Base-by-base conservation (phyloP, 2,329 filamentous ascomycete species). In the Metarhizium sp. region DNA sequence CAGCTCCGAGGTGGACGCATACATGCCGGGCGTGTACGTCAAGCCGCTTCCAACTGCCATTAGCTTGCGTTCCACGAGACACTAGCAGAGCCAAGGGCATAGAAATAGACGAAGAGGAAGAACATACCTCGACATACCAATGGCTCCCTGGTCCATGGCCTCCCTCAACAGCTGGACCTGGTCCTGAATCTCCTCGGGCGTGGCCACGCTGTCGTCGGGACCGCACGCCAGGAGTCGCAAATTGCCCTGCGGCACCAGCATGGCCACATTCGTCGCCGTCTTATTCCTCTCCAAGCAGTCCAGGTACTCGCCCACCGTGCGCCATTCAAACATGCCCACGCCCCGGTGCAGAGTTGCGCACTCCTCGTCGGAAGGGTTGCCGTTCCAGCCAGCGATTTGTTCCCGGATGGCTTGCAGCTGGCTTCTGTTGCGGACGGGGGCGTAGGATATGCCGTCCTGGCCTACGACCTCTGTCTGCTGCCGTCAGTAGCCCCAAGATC, bases 1-100 rank as follows among this genome's bases (percentile, higher is more conserved):
- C 4, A 63, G 57, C 49, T 63, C 62, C 2, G 61, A 62, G 4
- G 58, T 63, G 16, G 62, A 63, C n/a, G 62, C 62, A 45, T 63
- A 63, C 62, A 63, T 63, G 53, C 62, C 62, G 8, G 62, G 62
- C 5, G 62, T 63, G 11, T 63, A 63, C 13, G 62, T 63, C 25
- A 63, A 55, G 34, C 62, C 62, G 38, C 62, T 63, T 32, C 30
- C 16, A 29, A 49, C 8, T 1, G 32, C 32, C 32, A 34, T 54
- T 3, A 32, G 30, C 18, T 13, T 18, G n/a, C 11, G 7, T 14
- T 42, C 16, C 34, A 42, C 8, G 14, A 7, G 8, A 25, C 16
- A 32, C 25, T 25, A 25, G 25, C 25, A 25, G 4, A 25, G 25
- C 25, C 25, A 25, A 1, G 25, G 25, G 3, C 25, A 25, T 25